phyloP scores from a whole-genome alignment of 2,329 filamentous ascomycete genomes.

The Colletotrichum lupini region DNA sequence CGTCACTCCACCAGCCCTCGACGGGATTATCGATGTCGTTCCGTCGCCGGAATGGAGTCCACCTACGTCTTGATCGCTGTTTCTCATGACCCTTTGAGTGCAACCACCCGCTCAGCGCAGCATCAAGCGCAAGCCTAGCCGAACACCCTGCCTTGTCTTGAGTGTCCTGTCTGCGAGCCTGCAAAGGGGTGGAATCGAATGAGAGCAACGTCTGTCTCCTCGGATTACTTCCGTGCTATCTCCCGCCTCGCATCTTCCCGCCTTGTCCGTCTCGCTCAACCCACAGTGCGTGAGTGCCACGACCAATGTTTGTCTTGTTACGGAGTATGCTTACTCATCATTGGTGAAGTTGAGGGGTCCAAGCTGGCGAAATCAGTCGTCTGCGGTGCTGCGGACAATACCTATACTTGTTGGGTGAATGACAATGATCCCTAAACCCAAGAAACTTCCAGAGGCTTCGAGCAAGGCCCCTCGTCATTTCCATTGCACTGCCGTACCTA shows the following conservation, averaged over 20 bases:
- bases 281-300: neutral
- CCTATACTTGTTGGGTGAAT: neutral
- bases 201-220: neutral
- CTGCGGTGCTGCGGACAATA: neutral
- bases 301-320: neutral
- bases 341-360: neutral
- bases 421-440: neutral
- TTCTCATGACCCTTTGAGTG: neutral
- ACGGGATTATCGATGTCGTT: constrained; percentile 25
- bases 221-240: neutral
- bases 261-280: neutral
- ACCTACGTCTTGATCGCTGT: constrained; percentile 23
- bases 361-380: neutral
- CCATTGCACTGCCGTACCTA: neutral
- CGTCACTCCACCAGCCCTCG: constrained; percentile 23
- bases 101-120: neutral
- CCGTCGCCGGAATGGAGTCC: constrained; percentile 6
- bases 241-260: neutral
- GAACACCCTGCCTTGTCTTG: no score
- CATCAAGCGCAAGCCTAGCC: neutral
- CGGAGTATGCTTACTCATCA: constrained; percentile 9
- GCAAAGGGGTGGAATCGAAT: neutral
- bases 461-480: neutral
- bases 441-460: constrained; percentile 3
- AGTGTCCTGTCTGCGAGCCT: no score